Evolutionary conservation across 2,329 filamentous ascomycete genomes (phyloP), one percentile per base, ranked within the genome.

Genomic region (Arachnomyces sp.): DNA sequence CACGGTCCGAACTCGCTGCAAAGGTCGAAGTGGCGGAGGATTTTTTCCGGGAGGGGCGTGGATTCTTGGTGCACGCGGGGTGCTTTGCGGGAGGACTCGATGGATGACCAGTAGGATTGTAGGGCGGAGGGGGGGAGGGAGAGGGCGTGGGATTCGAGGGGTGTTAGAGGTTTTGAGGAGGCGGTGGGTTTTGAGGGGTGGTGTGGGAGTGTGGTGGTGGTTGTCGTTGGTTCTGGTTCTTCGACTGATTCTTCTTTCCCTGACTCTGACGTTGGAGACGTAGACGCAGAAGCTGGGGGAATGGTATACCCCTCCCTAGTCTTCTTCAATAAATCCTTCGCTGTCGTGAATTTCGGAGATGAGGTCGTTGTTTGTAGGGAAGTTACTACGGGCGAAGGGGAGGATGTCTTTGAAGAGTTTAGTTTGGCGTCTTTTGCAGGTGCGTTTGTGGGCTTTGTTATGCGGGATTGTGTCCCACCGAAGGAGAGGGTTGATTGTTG

Each of bases 1-100:
- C 86, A 94, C 2, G 92, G 92, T 86, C 92, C 92, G 60, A 85
- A 98, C 55, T 94, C 85, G 44, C 77, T 85, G 56, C 82, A 92
- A 49, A 94, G 82, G 60, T 98, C 92, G 64, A 92, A 98, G 59
- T 94, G 85, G 47, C 90, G 73, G 54, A 96, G 64, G 17, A 96
- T 79, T 70, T 90, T 94, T 71, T 96, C 89, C 41, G 82, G 73
- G 34, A 84, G 50, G 8, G 71, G 74, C 50, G 96, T 58, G 2
- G 72, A 81, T 52, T 81, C 64, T 64, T 94, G 87, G 56, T 96
- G 92, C 28, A 94, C 79, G 68, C n/a, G 34, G 9, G n/a, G 14
- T 36, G 14, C 14, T 8, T 16, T 36, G 8, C 34, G 34, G 14
- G n/a, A 25, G 18, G 36, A n/a, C 2, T 15, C 6, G 11, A 6